Conservation (phyloP, 2,329 filamentous ascomycete species). For the Sarocladium kiliense region DNA sequence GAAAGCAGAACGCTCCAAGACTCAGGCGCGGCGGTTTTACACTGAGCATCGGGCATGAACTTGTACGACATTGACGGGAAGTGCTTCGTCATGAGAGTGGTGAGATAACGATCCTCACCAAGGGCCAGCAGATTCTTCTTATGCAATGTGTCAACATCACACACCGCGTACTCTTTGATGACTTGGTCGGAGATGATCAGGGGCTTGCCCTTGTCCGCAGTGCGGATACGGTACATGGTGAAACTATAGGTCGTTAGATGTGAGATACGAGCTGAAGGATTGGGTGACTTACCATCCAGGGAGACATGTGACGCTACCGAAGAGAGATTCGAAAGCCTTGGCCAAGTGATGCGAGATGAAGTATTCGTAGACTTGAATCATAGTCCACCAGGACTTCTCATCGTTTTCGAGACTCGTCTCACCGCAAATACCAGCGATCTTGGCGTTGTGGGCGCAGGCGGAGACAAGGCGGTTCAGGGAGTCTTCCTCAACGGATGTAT, state of each 20-base stretch:
- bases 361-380: constrained; percentile 99
- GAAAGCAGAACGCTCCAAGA: constrained; percentile 91
- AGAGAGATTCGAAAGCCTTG: constrained; percentile 96
- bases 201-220: constrained; percentile 88
- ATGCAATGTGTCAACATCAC: constrained; percentile 88
- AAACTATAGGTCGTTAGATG: constrained; percentile 61
- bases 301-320: constrained; percentile 96
- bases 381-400: constrained; percentile 94
- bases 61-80: constrained; percentile 96
- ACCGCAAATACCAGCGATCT: constrained; percentile 95
- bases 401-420: constrained; percentile 96
- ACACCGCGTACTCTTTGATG: constrained; percentile 83
- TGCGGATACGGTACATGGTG: constrained; percentile 95
- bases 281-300: constrained; percentile 80
- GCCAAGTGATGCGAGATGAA: constrained; percentile 96
- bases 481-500: constrained; percentile 90
- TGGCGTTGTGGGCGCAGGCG: constrained; percentile 86
- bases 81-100: constrained; percentile 96
- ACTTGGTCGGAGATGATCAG: constrained; percentile 88
- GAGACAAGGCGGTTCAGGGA: constrained; percentile 89
- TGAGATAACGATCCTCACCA: constrained; percentile 95
- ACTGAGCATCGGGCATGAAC: constrained; percentile 89
- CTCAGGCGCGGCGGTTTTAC: constrained; percentile 88
- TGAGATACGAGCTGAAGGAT: not conserved
- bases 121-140: constrained; percentile 93